Evolutionary conservation across 116 monocot genomes (phyloP), one percentile per base, ranked within the genome.

Genomic region (Phalaenopsis hybrid): DNA sequence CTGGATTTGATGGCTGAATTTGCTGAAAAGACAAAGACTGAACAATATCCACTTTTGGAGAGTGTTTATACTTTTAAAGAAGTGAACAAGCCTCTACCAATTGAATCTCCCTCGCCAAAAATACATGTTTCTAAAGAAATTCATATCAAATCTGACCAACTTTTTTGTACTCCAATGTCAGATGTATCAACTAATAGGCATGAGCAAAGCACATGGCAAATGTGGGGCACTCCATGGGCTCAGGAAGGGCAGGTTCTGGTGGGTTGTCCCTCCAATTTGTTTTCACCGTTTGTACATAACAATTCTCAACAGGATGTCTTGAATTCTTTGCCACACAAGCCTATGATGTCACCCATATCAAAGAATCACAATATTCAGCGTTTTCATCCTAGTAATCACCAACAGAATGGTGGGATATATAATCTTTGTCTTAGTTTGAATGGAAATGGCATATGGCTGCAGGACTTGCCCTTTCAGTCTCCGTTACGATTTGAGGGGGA

Each of bases 161-260:
- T 49, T 41, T 44, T 43, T 41, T 41, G 37, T 57, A 81, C 83
- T 80, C 81, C 85, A 44, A 85, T 55, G 73, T 69, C 87, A 65
- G 83, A 81, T 73, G 84, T 82, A 11, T 81, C 83, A 28, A 81
- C 75, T 72, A 81, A 82, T 50, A 69, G 81, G 81, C 82, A 82
- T 74, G 88, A 86, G 16, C 84, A 86, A 18, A 84, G 88, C 50
- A 87, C 91, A 52, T 97, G 94, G 94, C 87, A 94, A 79, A 90
- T 97, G 91, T 97, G 97, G 97, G 87, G 88, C 43, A 84, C 84
- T 69, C 90, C 94, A 48, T 80, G 90, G 37, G 77, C 86, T 75
- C 84, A 88, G 58, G 90, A 96, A 79, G 84, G 83, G 13, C 81
- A 90, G 23, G 94, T 86, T 77, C 57, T 94, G 45, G 83, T 83